Evolutionary conservation across 1,284 basidiomycete species (phyloP).

Genomic region (Trichosporon coremiiforme): DNA sequence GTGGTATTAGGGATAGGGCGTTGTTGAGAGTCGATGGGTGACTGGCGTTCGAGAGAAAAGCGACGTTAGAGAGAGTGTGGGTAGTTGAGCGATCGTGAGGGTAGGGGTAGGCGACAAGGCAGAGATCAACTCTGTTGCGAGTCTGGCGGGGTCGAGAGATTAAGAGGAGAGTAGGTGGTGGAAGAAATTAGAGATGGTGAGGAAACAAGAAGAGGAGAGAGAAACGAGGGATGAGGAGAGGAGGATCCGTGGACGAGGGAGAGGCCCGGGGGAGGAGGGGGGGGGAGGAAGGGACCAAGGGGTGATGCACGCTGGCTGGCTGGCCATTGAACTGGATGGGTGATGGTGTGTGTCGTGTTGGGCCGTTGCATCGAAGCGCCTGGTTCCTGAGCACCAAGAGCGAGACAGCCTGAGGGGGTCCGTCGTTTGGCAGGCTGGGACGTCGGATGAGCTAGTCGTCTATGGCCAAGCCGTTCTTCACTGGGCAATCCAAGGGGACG

Average conservation of each 20-base stretch:
- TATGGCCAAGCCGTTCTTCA: constrained; percentile 5
- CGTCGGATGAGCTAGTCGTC: constrained; percentile 1
- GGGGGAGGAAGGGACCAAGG: too few species aligned
- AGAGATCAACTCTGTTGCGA: constrained; percentile 17
- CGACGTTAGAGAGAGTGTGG: not conserved
- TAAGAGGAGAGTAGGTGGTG: constrained; percentile 1
- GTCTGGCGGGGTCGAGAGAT: constrained; percentile 3
- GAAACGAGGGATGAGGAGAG: not conserved
- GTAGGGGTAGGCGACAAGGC: not conserved
- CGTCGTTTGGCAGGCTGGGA: not conserved
- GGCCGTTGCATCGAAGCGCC: not conserved
- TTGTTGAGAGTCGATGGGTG: constrained; percentile 3
- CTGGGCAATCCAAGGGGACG: not conserved
- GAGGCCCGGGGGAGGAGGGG: not conserved
- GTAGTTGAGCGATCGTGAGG: constrained; percentile 4
- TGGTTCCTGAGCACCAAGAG: not conserved
- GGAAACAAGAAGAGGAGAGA: not conserved
- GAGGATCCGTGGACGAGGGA: not conserved
- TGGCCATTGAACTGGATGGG: too few species aligned
- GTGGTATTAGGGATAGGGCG: not conserved
- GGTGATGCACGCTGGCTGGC: too few species aligned
- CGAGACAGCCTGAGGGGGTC: not conserved
- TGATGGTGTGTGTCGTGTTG: not conserved
- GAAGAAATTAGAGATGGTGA: constrained; percentile 1
- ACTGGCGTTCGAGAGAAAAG: constrained; percentile 6